Evolutionary conservation across 768 basidiomycete species (phyloP).

Genomic region (Termitomyces sp.): DNA sequence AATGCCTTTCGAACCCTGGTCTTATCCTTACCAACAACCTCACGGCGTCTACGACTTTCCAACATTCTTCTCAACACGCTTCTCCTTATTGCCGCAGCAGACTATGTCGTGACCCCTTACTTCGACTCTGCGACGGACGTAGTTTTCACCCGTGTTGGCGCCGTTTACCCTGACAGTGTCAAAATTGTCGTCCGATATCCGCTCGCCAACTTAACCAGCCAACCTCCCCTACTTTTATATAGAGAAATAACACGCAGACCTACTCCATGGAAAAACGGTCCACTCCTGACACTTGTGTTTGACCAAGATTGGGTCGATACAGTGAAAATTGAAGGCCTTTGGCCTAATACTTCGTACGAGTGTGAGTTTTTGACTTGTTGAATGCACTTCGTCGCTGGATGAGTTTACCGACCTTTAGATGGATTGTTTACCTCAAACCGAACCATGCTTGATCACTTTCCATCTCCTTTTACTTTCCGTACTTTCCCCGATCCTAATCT

Average conservation of each 20-base stretch:
- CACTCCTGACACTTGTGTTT: constrained; percentile 35
- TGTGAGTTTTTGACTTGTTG: constrained; percentile 36
- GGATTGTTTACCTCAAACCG: constrained; percentile 35
- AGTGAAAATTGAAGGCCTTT: constrained; percentile 50
- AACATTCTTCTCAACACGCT: constrained; percentile 30
- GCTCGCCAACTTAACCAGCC: constrained; percentile 23
- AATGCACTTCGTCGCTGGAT: neutral
- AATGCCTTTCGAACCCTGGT: constrained; percentile 12
- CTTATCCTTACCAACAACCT: constrained; percentile 32
- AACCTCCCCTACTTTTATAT: constrained; percentile 38
- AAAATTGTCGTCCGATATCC: constrained; percentile 66
- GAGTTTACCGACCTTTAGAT: constrained; percentile 28
- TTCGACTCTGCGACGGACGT: constrained; percentile 50
- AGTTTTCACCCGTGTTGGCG: constrained; percentile 65
- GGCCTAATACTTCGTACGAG: constrained; percentile 67
- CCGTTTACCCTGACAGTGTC: constrained; percentile 56
- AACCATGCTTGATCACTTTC: constrained; percentile 45
- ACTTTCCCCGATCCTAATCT: constrained; percentile 73
- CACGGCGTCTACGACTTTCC: constrained; percentile 20
- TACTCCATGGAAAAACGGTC: constrained; percentile 52
- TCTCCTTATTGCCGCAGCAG: constrained; percentile 30
- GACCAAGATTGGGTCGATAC: constrained; percentile 58
- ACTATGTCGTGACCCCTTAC: constrained; percentile 52
- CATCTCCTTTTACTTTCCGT: constrained; percentile 50
- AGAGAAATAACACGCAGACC: constrained; percentile 28